Conservation (phyloP, 2,329 filamentous ascomycete genomes). For the Mycosphaerella arachidis region DNA sequence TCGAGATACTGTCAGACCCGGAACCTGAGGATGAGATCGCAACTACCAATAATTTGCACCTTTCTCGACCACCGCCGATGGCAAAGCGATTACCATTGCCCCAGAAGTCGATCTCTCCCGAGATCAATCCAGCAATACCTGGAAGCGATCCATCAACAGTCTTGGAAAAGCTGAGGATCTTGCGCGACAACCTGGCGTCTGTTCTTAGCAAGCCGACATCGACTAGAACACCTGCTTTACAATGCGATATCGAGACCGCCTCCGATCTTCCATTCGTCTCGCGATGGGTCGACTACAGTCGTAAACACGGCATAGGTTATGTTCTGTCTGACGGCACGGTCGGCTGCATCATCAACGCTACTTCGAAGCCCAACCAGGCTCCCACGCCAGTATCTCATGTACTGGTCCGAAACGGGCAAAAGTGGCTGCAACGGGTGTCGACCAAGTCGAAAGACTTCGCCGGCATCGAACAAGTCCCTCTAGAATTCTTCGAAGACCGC, state of each 20-base stretch:
- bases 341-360: constrained; percentile 58
- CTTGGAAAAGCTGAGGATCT: constrained; percentile 40
- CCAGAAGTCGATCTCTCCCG: constrained; percentile 8
- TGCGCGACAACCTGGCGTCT: constrained; percentile 44
- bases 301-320: constrained; percentile 80
- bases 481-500: constrained; percentile 72
- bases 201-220: constrained; percentile 42
- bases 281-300: constrained; percentile 86
- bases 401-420: constrained; percentile 66
- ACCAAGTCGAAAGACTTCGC: constrained; percentile 55
- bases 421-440: constrained; percentile 50
- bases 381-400: constrained; percentile 63
- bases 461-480: constrained; percentile 43
- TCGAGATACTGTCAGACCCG: constrained; percentile 35
- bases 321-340: constrained; percentile 78
- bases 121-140: constrained; percentile 27
- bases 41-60: constrained; percentile 20
- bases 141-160: constrained; percentile 44
- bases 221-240: constrained; percentile 22
- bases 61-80: constrained; percentile 31
- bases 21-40: constrained; percentile 25
- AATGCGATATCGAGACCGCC: constrained; percentile 29
- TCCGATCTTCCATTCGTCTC: constrained; percentile 52
- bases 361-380: constrained; percentile 26
- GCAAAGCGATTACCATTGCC: constrained; percentile 25